Conservation (phyloP, 1,139 yeast genomes). For the Kodamaea sp. region DNA sequence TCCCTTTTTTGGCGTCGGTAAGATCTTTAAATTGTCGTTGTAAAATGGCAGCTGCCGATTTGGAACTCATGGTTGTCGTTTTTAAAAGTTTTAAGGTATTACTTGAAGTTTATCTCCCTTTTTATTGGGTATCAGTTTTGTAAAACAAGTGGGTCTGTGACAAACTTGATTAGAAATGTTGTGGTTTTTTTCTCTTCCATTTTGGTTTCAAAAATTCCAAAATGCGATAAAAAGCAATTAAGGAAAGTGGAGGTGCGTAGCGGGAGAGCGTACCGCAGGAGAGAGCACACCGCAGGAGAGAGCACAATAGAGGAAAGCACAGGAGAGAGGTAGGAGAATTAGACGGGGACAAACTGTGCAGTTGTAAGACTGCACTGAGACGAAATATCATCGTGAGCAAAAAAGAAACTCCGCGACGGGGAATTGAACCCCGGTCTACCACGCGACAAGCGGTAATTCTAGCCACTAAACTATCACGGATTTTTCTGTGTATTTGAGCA, state of each 20-base stretch:
- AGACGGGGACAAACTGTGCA: too few relatives aligned
- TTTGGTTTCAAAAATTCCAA: too few relatives aligned
- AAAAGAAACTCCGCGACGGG: slow-evolving; percentile 67
- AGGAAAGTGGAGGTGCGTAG: neutral
- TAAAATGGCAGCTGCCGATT: slow-evolving; percentile 69
- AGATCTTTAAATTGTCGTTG: slow-evolving; percentile 93
- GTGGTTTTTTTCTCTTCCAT: slow-evolving; percentile 2
- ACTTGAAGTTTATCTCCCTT: too few relatives aligned
- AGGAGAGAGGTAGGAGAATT: too few relatives aligned
- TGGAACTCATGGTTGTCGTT: slow-evolving; percentile 42
- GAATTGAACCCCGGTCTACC: slow-evolving; percentile 71
- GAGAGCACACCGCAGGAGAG: too few relatives aligned
- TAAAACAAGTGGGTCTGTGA: neutral
- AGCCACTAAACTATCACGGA: slow-evolving; percentile 49
- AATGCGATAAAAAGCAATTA: neutral
- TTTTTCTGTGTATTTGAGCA: too few relatives aligned
- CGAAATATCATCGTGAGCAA: too few relatives aligned
- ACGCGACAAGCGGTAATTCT: slow-evolving; percentile 52
- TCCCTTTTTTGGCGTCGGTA: slow-evolving; percentile 87
- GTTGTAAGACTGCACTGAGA: too few relatives aligned
- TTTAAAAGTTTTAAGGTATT: neutral
- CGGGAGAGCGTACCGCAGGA: too few relatives aligned
- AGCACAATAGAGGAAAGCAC: too few relatives aligned
- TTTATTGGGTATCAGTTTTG: neutral
- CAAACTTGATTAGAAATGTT: slow-evolving; percentile 7